A percentile compares a stretch with the other conserved stretches of the same genome.
Evolutionary conservation across 2,329 filamentous ascomycete species (phyloP).

Genomic region (Phoma herbarum): DNA sequence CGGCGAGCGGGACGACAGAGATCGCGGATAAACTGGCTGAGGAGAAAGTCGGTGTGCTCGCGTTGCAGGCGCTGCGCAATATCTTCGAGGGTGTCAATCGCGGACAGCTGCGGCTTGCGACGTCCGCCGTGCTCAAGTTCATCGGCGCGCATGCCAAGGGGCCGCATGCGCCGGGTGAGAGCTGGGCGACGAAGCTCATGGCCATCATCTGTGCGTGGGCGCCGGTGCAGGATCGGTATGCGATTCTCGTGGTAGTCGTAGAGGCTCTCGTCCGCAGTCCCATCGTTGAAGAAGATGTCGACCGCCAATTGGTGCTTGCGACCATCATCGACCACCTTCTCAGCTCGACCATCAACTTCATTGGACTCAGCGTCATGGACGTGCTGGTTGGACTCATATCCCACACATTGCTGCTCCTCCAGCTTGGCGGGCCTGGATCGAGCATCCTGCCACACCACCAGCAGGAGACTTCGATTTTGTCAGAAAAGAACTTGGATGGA

Average conservation of each 20-base stretch:
- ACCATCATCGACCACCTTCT: slow-evolving; percentile 84
- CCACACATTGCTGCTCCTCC: slow-evolving; percentile 80
- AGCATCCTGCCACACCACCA: slow-evolving; percentile 51
- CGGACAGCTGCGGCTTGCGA: slow-evolving; percentile 80
- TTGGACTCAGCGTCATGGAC: slow-evolving; percentile 96
- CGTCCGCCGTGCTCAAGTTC: slow-evolving; percentile 76
- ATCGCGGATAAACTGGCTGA: slow-evolving; percentile 92
- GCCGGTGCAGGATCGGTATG: slow-evolving; percentile 92
- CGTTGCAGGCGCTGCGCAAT: slow-evolving; percentile 84
- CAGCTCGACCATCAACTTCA: slow-evolving; percentile 88
- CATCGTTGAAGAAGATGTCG: slow-evolving; percentile 74
- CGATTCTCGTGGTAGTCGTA: slow-evolving; percentile 83
- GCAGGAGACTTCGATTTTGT: slow-evolving; percentile 42
- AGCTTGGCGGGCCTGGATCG: slow-evolving; percentile 62
- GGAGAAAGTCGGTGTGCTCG: slow-evolving; percentile 84
- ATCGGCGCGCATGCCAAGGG: slow-evolving; percentile 57
- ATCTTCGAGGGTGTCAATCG: slow-evolving; percentile 86
- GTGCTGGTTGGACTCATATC: slow-evolving; percentile 85
- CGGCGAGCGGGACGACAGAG: slow-evolving; percentile 79
- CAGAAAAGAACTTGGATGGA: slow-evolving; percentile 32
- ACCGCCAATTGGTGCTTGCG: slow-evolving; percentile 77
- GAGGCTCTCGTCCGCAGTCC: slow-evolving; percentile 76
- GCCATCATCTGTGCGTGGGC: slow-evolving; percentile 84
- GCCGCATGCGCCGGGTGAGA: slow-evolving; percentile 54
- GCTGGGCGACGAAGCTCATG: slow-evolving; percentile 86